Conservation (phyloP, 257 asterid genomes). For the Ligustrum vulgare region DNA sequence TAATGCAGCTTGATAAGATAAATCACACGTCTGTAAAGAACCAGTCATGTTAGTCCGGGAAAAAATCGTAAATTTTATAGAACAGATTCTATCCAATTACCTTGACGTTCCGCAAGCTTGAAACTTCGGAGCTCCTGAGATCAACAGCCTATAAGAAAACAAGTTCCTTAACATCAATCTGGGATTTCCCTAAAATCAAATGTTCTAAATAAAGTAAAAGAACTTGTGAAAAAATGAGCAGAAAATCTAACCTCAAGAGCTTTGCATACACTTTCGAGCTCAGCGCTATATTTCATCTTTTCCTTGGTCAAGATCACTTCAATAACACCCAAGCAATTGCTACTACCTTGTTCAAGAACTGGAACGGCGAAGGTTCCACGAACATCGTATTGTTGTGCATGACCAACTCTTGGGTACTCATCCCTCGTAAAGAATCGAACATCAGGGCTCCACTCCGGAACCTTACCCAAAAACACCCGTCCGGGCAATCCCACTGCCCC, state of each 20-base stretch:
- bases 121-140: conserved; percentile 56
- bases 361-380: conserved; percentile 92
- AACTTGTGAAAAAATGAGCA: background rate
- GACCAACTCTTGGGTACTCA: conserved; percentile 75
- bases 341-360: conserved; percentile 72
- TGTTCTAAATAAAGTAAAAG: background rate
- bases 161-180: background rate
- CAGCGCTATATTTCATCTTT: conserved; percentile 76
- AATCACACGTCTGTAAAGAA: conserved; percentile 53
- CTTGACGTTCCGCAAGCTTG: conserved; percentile 42
- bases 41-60: conserved; percentile 2
- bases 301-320: conserved; percentile 81
- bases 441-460: conserved; percentile 98
- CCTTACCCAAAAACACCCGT: conserved; percentile 73
- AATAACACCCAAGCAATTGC: conserved; percentile 82
- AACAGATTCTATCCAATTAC: conserved; percentile 35
- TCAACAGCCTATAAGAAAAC: conserved; percentile 67
- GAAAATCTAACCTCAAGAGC: conserved; percentile 77
- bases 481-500: conserved; percentile 82
- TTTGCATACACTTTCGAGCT: conserved; percentile 81
- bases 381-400: conserved; percentile 74
- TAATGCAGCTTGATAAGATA: conserved; percentile 71
- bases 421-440: conserved; percentile 69
- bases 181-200: background rate
- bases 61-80: background rate